Percentiles rank a stretch among this genome's conserved stretches.
phyloP scores from a whole-genome alignment of 2,329 filamentous ascomycete species.

The Diaporthe citriasiana region DNA sequence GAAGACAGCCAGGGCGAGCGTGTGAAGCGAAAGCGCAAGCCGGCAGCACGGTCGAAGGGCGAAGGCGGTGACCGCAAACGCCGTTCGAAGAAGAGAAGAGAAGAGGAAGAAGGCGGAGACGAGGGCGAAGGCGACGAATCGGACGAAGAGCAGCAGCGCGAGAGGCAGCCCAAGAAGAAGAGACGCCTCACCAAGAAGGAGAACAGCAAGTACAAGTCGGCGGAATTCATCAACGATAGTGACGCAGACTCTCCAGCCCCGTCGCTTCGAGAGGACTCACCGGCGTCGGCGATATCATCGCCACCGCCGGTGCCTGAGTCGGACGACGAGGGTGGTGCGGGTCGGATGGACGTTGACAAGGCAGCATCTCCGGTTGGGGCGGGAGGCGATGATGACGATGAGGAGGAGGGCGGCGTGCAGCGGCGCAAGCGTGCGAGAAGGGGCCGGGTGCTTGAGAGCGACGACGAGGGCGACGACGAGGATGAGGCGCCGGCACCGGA shows the following conservation, averaged over 20 bases:
- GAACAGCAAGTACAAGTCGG: constrained; percentile 84
- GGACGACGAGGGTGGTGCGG: constrained; percentile 52
- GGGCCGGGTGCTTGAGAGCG: constrained; percentile 66
- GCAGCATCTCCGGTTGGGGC: constrained; percentile 43
- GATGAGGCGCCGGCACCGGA: constrained; percentile 42
- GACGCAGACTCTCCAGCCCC: constrained; percentile 63
- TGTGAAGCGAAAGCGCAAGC: constrained; percentile 82
- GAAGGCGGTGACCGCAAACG: constrained; percentile 56
- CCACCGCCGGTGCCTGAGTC: constrained; percentile 47
- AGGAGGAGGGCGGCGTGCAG: constrained; percentile 60
- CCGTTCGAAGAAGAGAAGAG: constrained; percentile 63
- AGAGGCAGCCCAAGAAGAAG: constrained; percentile 73
- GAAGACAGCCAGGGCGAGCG: constrained; percentile 84
- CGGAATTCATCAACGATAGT: constrained; percentile 85
- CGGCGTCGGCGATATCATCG: constrained; percentile 41
- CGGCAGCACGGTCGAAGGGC: constrained; percentile 51
- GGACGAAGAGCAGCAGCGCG: constrained; percentile 61
- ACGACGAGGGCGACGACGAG: constrained; percentile 66
- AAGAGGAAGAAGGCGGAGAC: constrained; percentile 66
- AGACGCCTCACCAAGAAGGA: constrained; percentile 67
- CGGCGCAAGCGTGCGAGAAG: constrained; percentile 61
- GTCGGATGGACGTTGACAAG: constrained; percentile 68
- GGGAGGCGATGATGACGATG: constrained; percentile 56
- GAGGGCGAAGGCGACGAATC: constrained; percentile 63
- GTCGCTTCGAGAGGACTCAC: constrained; percentile 46